Evolutionary conservation across 148 eudicot species (phyloP).

Genomic region (Rhododendron simsii): DNA sequence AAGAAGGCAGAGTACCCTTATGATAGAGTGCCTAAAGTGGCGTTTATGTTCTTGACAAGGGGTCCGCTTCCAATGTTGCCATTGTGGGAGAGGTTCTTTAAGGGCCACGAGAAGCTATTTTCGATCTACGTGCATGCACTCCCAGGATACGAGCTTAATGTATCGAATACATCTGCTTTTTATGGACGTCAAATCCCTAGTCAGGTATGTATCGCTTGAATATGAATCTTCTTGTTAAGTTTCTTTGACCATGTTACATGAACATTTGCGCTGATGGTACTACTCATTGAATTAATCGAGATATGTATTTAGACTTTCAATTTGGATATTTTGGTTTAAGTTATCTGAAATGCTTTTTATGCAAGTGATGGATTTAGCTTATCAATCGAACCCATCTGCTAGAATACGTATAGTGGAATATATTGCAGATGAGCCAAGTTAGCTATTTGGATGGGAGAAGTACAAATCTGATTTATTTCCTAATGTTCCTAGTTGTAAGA

Average conservation of each 20-base stretch:
- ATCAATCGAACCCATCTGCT: neutral
- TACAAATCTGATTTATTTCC: neutral
- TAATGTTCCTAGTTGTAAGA: neutral
- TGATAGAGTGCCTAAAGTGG: constrained; percentile 59
- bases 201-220: constrained; percentile 35
- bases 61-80: constrained; percentile 70
- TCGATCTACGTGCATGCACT: constrained; percentile 67
- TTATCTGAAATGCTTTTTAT: neutral
- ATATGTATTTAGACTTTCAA: neutral
- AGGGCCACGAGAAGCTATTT: constrained; percentile 48
- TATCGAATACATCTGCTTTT: constrained; percentile 57
- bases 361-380: neutral
- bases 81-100: constrained; percentile 83
- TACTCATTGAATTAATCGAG: neutral
- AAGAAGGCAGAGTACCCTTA: constrained; percentile 50
- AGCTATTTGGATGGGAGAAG: neutral
- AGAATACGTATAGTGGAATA: neutral
- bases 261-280: neutral
- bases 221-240: neutral
- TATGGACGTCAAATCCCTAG: constrained; percentile 67
- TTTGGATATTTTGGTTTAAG: neutral
- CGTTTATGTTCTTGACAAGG: constrained; percentile 77
- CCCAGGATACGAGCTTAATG: constrained; percentile 54
- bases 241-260: neutral
- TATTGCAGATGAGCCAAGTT: neutral